These are phyloP conservation scores for Xerophyta viscosa DNA, from an alignment of 106 monocot genomes.

Conservation along the genomic window DNA sequence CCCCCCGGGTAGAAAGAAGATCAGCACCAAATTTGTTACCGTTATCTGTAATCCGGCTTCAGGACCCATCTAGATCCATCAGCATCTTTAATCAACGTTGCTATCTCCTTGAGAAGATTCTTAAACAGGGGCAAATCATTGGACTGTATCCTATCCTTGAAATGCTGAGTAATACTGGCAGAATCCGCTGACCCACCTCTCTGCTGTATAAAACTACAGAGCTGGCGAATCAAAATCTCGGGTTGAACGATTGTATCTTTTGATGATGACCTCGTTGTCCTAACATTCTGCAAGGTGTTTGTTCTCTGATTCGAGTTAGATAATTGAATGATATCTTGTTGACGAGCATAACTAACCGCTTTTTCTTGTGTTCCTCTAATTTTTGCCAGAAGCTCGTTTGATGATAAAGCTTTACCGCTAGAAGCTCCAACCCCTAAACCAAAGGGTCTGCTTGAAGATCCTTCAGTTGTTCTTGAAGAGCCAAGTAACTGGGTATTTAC, in stretches of 20 bases:
- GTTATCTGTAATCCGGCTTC: slow-evolving; percentile 48
- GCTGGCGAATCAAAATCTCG: slow-evolving; percentile 73
- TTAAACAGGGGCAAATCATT: slow-evolving; percentile 66
- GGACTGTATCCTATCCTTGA: slow-evolving; percentile 52
- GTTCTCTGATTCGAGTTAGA: slow-evolving; percentile 17
- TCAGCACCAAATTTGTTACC: too few relatives aligned
- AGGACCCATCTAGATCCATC: slow-evolving; percentile 63
- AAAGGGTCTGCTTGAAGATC: slow-evolving; percentile 13
- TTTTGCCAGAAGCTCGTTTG: slow-evolving; percentile 63
- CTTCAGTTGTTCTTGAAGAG: slow-evolving; percentile 20
- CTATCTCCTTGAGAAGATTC: slow-evolving; percentile 86
- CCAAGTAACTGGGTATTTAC: slow-evolving; percentile 28
- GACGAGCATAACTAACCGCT: slow-evolving; percentile 47
- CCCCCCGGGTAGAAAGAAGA: too few relatives aligned
- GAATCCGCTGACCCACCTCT: slow-evolving; percentile 58
- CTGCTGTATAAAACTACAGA: slow-evolving; percentile 79
- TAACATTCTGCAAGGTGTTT: slow-evolving; percentile 2
- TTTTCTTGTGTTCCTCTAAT: slow-evolving; percentile 53
- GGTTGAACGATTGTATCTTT: slow-evolving; percentile 41
- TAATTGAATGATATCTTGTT: slow-evolving; percentile 31
- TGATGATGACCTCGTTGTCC: slow-evolving; percentile 13
- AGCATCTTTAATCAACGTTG: slow-evolving; percentile 39
- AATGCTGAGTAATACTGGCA: slow-evolving; percentile 58
- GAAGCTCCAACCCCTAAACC: slow-evolving; percentile 45
- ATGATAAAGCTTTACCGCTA: slow-evolving; percentile 55